Evolutionary conservation across 257 asterid species (phyloP).

Genomic region (Nyctanthes arbortristis): DNA sequence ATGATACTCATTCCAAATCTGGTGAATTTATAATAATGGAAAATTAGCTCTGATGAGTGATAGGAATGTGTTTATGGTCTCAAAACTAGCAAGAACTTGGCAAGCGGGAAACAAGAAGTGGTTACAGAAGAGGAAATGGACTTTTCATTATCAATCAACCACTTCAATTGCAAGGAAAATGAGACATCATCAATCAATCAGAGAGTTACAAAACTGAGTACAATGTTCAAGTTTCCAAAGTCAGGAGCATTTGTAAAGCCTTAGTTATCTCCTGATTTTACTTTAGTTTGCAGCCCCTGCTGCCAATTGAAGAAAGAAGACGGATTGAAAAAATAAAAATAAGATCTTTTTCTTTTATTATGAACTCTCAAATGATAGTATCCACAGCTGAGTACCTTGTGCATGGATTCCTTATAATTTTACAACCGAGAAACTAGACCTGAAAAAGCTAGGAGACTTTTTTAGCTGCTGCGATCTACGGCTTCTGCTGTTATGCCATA

Average conservation of each 20-base stretch:
- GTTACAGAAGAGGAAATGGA: not conserved
- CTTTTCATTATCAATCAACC: not conserved
- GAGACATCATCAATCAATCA: not conserved
- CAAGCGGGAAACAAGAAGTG: too few species aligned
- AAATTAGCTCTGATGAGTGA: not conserved
- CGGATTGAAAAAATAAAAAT: not conserved
- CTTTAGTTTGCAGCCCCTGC: not conserved
- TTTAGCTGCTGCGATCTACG: conserved; percentile 4
- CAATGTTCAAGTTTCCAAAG: not conserved
- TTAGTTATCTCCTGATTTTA: not conserved
- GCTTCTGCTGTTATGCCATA: conserved; percentile 50
- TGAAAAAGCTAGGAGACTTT: not conserved
- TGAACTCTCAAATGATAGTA: not conserved
- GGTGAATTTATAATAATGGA: not conserved
- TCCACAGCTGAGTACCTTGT: not conserved
- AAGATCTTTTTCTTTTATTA: not conserved
- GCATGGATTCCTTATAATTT: not conserved
- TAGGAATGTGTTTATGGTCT: not conserved
- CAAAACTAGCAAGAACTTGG: too few species aligned
- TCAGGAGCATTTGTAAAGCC: not conserved
- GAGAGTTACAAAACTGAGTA: not conserved
- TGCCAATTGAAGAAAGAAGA: not conserved
- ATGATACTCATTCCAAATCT: not conserved
- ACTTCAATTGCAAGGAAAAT: not conserved
- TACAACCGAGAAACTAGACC: not conserved